Conservation (phyloP, 2,329 filamentous ascomycete genomes). For the Lasiodiplodia hormozganensis region DNA sequence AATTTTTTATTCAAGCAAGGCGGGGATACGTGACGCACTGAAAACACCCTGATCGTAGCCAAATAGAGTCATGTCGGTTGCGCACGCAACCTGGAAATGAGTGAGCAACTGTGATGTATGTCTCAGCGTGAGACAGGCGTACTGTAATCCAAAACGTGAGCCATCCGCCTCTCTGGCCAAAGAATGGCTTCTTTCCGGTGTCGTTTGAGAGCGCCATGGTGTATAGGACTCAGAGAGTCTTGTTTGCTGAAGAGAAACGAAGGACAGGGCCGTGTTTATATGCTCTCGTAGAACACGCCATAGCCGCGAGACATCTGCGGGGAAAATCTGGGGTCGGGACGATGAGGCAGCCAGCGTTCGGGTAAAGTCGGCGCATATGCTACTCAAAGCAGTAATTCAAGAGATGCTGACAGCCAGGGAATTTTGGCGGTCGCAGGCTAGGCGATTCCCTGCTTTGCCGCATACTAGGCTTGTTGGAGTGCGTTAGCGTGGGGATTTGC, state of each 20-base stretch:
- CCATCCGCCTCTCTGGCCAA: conserved; percentile 61
- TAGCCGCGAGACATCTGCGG: neutral
- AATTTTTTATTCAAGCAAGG: neutral
- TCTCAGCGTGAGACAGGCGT: neutral
- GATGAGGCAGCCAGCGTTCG: neutral
- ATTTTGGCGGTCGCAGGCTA: neutral
- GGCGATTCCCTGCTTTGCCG: neutral
- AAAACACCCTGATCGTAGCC: conserved; percentile 61
- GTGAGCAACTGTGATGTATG: neutral
- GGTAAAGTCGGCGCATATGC: neutral
- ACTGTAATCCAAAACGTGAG: conserved; percentile 62
- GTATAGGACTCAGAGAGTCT: neutral
- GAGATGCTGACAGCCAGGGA: neutral
- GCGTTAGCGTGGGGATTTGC: too few species aligned
- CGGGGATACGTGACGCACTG: conserved; percentile 38
- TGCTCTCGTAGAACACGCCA: neutral
- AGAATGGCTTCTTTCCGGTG: conserved; percentile 49
- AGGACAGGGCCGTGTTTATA: neutral
- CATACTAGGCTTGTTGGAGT: too few species aligned
- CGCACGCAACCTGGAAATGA: conserved; percentile 46
- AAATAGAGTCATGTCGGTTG: conserved; percentile 58
- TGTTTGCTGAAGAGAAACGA: neutral
- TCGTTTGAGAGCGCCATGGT: neutral
- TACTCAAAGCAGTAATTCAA: neutral
- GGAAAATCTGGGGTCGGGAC: neutral